Conservation (phyloP, 139 green algal species). For the Chlorella sp. region DNA sequence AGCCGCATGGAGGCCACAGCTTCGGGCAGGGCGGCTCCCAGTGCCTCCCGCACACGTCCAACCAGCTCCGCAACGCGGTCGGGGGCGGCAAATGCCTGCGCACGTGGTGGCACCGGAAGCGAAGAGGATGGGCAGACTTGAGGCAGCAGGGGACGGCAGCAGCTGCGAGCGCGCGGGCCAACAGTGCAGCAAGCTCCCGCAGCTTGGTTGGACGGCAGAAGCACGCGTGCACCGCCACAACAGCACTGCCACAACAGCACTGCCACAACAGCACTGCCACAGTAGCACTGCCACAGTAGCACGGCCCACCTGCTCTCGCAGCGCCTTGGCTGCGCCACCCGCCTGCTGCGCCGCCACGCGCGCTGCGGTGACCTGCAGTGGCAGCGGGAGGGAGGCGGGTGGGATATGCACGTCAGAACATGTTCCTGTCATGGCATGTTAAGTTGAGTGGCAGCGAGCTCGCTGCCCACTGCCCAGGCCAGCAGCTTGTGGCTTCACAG, state of each 20-base stretch:
- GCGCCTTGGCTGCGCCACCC: constrained; percentile 44
- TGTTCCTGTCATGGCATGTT: too few species aligned
- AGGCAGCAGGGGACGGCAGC: not conserved
- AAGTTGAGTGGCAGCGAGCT: too few species aligned
- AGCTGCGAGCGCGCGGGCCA: not conserved
- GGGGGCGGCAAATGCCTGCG: constrained; percentile 90
- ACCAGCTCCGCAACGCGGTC: constrained; percentile 85
- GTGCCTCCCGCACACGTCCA: constrained; percentile 72
- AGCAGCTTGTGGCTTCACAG: too few species aligned
- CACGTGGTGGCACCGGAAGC: not conserved
- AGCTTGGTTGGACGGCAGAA: too few species aligned
- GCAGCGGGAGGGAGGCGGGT: not conserved
- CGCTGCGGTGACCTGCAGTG: constrained; percentile 65
- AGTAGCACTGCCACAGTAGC: not conserved
- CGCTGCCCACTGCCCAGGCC: too few species aligned
- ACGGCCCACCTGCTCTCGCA: constrained; percentile 71
- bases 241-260: too few species aligned
- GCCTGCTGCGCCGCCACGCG: constrained; percentile 48
- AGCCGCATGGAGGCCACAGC: constrained; percentile 77
- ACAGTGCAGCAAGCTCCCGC: not conserved
- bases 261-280: too few species aligned
- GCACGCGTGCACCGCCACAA: too few species aligned
- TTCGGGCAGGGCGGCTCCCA: constrained; percentile 69
- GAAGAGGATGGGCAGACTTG: not conserved
- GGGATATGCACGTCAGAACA: constrained; percentile 31